phyloP scores from a whole-genome alignment of 2,329 filamentous ascomycete genomes.

The Phaeophleospora eucalypticola region DNA sequence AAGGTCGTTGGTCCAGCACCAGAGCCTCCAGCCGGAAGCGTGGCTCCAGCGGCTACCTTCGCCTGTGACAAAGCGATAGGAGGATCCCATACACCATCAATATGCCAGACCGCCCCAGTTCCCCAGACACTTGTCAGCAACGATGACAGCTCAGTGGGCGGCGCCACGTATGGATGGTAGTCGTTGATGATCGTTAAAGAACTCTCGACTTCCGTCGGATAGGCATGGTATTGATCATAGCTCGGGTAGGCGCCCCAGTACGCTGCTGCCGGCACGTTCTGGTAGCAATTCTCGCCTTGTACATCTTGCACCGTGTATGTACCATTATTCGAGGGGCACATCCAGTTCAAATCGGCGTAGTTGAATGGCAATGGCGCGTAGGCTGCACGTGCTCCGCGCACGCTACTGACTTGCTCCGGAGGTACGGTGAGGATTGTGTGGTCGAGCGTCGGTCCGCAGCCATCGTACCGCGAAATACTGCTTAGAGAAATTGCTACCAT shows the following conservation, averaged over 20 bases:
- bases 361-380: conserved; percentile 18
- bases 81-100: conserved; percentile 20
- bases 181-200: conserved; percentile 20
- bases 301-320: conserved; percentile 15
- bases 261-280: conserved; percentile 23
- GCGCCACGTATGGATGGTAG: conserved; percentile 21
- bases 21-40: conserved; percentile 2
- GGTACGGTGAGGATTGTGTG: conserved; percentile 20
- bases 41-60: conserved; percentile 3
- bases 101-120: conserved; percentile 11
- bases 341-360: conserved; percentile 25
- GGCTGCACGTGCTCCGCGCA: conserved; percentile 16
- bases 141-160: conserved; percentile 5
- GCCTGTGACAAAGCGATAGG: conserved; percentile 16
- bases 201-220: conserved; percentile 3
- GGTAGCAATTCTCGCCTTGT: conserved; percentile 20
- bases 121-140: conserved; percentile 2
- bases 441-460: conserved; percentile 21
- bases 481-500: conserved; percentile 17
- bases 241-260: conserved; percentile 18
- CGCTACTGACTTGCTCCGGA: conserved; percentile 19
- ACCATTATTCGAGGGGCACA: conserved; percentile 15
- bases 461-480: conserved; percentile 16
- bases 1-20: background rate
- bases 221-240: conserved; percentile 4